These are phyloP conservation scores for Camellia oleifera DNA, from an alignment of 179 eudicot genomes.

Conservation along the genomic window DNA sequence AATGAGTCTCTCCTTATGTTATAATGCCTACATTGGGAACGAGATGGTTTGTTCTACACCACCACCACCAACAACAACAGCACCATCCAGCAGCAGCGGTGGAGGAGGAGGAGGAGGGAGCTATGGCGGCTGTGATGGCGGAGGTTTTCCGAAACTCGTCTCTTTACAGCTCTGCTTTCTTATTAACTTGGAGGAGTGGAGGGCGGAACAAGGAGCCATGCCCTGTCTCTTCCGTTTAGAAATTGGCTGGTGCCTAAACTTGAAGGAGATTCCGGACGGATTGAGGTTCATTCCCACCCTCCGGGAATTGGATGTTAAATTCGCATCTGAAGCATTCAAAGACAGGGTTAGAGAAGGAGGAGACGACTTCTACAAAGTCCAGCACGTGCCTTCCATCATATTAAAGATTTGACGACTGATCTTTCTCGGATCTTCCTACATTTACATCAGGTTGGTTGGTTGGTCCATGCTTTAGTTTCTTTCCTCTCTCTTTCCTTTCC, in stretches of 20 bases:
- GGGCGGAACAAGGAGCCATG: conserved; percentile 36
- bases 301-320: conserved; percentile 16
- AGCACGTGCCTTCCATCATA: too few species aligned
- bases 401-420: too few species aligned
- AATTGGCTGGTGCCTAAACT: conserved; percentile 1
- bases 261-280: conserved; percentile 29
- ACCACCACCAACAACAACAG: too few species aligned
- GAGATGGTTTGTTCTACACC: conserved; percentile 2
- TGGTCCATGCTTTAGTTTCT: too few species aligned
- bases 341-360: conserved; percentile 13
- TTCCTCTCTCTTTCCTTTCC: too few species aligned
- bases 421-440: too few species aligned
- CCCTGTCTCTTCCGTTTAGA: conserved; percentile 19
- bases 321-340: conserved; percentile 21
- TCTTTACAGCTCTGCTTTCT: conserved; percentile 16
- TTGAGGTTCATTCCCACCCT: conserved; percentile 25
- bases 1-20: conserved; percentile 7
- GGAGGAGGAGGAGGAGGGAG: too few species aligned
- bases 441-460: too few species aligned
- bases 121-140: too few species aligned
- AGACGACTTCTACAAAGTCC: too few species aligned
- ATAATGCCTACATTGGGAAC: neutral
- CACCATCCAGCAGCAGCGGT: too few species aligned
- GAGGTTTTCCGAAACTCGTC: too few species aligned
- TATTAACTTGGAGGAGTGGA: conserved; percentile 21